Evolutionary conservation across 1,284 basidiomycete genomes (phyloP), one percentile per base, ranked within the genome.

Genomic region (Leccinum subrobustum): DNA sequence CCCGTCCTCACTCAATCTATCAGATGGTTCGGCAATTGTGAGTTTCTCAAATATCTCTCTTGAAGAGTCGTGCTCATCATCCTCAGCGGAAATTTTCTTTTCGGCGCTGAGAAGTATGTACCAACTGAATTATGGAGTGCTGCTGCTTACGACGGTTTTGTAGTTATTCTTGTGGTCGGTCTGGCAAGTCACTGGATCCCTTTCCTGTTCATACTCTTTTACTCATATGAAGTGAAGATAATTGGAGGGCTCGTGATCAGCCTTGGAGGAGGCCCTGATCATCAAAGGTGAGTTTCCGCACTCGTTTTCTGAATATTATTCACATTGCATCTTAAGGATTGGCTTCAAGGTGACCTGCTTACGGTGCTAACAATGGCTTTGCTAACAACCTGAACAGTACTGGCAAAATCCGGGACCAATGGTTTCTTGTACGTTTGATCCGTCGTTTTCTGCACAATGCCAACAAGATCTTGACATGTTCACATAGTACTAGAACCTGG

Each of bases 11-110:
- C 42, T 37, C 6, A 48, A 51, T 59, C 50, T 11, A 12, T 60
- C 47, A 81, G 78, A 69, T 85, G 80, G 70, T 89, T 88, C 63
- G 89, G 88, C 68, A 87, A 91, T 79, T 80, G 84, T 82, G 65
- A 71, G 63, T 73, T n/a, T 37, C 27, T 7, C 4, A 44, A 23
- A n/a, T 39, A 0, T 54, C 23, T 27, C 27, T 12, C 44, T 20
- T 6, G 1, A 31, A 31, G 29, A 11, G 37, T 47, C 7, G 12
- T 27, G 14, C 53, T 64, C 48, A 68, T 47, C 9, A 8, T 53
- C 16, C 20, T 5, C 47, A 86, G 68, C 68, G 11, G 68, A 69
- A 54, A 66, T 69, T 27, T 2, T 67, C 29, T 70, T 70, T 29
- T 62, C 68, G 0, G 48, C 66, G 4, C 27, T 70, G 18, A 72